Evolutionary conservation across 169 alveolate species (phyloP).

Genomic region (Plasmodium coatneyi): DNA sequence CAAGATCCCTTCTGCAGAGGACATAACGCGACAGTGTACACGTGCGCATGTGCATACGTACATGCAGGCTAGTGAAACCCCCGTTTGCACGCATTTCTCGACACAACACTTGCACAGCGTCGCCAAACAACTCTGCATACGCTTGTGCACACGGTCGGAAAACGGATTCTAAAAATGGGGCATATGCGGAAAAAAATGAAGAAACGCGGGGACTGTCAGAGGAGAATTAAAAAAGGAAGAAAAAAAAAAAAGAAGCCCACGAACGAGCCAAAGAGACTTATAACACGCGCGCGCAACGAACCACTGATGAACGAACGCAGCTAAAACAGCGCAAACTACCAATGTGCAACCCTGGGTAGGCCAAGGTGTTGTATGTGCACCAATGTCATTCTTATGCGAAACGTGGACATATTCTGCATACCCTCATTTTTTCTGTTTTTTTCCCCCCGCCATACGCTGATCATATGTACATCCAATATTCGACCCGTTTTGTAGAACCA

Average conservation of each 20-base stretch:
- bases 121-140: background rate
- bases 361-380: background rate
- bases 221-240: background rate
- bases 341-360: background rate
- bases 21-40: background rate
- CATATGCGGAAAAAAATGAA: background rate
- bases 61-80: background rate
- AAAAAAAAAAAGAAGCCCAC: background rate
- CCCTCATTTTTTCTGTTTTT: background rate
- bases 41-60: background rate
- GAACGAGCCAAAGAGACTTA: background rate
- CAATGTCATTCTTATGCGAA: background rate
- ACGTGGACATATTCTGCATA: background rate
- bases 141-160: background rate
- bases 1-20: background rate
- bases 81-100: background rate
- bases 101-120: background rate
- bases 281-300: background rate
- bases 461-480: background rate
- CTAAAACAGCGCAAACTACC: background rate
- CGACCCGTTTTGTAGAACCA: background rate
- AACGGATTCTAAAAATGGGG: background rate
- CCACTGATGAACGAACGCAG: background rate
- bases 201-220: background rate
- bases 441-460: background rate